phyloP scores from a whole-genome alignment of 2,329 filamentous ascomycete genomes.

The Trichoderma koningii region DNA sequence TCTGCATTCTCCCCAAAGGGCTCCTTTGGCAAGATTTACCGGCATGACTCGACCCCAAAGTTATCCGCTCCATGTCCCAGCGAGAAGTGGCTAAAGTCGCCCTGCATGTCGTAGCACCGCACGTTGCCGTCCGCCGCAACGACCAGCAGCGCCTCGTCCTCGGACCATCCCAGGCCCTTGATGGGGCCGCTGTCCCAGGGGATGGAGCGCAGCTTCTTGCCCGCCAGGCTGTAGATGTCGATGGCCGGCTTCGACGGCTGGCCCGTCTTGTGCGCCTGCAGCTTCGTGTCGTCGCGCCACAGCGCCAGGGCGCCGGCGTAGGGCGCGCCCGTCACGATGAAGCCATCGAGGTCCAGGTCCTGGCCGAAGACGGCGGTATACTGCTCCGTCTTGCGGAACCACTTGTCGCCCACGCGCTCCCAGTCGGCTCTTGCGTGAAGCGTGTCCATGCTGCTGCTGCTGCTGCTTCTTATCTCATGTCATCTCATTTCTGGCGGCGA shows the following conservation, averaged over 20 bases:
- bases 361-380: slow-evolving; percentile 93
- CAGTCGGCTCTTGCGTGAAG: slow-evolving; percentile 79
- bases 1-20: background rate
- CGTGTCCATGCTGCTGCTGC: slow-evolving; percentile 51
- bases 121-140: slow-evolving; percentile 89
- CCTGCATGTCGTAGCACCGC: slow-evolving; percentile 87
- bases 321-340: slow-evolving; percentile 85
- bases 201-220: slow-evolving; percentile 81
- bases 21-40: slow-evolving; percentile 40
- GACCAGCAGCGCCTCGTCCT: slow-evolving; percentile 88
- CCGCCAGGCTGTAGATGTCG: slow-evolving; percentile 91
- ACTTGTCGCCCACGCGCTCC: slow-evolving; percentile 89
- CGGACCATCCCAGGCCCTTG: slow-evolving; percentile 91
- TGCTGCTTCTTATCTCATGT: slow-evolving; percentile 27
- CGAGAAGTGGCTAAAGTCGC: slow-evolving; percentile 92
- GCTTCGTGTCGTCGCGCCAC: slow-evolving; percentile 83
- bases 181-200: slow-evolving; percentile 90
- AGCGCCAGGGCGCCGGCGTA: slow-evolving; percentile 94
- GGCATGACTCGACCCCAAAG: slow-evolving; percentile 81
- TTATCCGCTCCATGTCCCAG: slow-evolving; percentile 89
- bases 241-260: slow-evolving; percentile 78
- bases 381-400: slow-evolving; percentile 92
- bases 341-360: slow-evolving; percentile 93
- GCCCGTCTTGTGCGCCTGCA: slow-evolving; percentile 74
- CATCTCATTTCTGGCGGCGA: slow-evolving; percentile 35